Base-by-base conservation (phyloP, 805 yeast species). In the Metschnikowia continentalis region DNA sequence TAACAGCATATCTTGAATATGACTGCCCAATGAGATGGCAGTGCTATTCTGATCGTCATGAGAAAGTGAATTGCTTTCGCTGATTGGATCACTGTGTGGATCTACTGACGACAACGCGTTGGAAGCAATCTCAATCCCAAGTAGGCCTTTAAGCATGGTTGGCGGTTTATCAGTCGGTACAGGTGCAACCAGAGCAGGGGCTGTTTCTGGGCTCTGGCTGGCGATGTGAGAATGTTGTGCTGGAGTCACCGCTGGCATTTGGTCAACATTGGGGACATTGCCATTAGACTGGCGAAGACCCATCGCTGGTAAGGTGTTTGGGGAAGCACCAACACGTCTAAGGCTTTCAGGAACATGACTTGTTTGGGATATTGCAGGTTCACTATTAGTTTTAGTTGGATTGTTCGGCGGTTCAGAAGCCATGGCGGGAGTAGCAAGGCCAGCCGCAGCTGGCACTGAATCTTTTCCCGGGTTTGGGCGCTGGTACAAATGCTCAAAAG, bases 1-100 rank as follows among this genome's bases (percentile, higher is more conserved):
- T 6, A 55, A n/a, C 40, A 44, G 33, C 53, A 54, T 51, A 17
- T 50, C 54, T 43, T 49, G 47, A 32, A 54, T 54, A 6, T 40
- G 43, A 22, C 37, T 33, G 33, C 46, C 51, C 35, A 52, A 44
- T 15, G 47, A 44, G 14, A 35, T 35, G 15, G 33, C 23, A 7
- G 47, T 44, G 23, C 47, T 44, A 23, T 44, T 44, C 32, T 44
- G 47, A 36, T 44, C 47, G 8, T 44, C 47, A 15, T 44, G 39
- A n/a, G 32, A 17, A 35, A 14, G 32, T 15, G 43, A 32, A 20
- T 36, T 46, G 37, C 20, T 46, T 14, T 15, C 36, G n/a, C 33
- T 44, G 17, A 20, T 36, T 15, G 32, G 33, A 19, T 22, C 47
- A 26, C 39, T 44, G 8, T 15, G 22, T 19, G 41, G 40, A 26